A percentile compares a stretch with the other conserved stretches of the same genome.
phyloP scores from a whole-genome alignment of 768 basidiomycete genomes.

The Lactarius evosmus region DNA sequence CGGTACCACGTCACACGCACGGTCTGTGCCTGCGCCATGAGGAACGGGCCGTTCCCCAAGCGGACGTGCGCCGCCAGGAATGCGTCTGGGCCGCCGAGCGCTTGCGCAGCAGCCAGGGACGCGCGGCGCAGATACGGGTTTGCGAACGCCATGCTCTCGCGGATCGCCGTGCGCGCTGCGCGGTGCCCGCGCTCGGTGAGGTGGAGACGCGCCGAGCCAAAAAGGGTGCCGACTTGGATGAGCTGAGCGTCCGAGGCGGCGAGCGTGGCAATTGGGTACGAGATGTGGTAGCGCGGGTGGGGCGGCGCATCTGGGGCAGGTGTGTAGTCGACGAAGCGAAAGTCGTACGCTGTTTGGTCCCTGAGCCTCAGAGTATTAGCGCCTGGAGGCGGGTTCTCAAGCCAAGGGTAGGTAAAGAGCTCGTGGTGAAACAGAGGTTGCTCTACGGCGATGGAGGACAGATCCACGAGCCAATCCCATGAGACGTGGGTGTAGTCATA shows the following conservation, averaged over 20 bases:
- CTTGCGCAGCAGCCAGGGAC: constrained; percentile 39
- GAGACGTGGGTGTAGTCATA: constrained; percentile 59
- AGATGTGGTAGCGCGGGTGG: constrained; percentile 39
- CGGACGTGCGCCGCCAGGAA: constrained; percentile 69
- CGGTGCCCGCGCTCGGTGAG: constrained; percentile 43
- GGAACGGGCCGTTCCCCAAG: constrained; percentile 65
- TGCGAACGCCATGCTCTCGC: constrained; percentile 54
- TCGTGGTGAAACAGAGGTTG: constrained; percentile 49
- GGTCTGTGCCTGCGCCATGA: constrained; percentile 40
- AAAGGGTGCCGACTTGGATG: constrained; percentile 69
- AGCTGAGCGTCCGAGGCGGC: constrained; percentile 45
- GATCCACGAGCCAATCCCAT: constrained; percentile 69
- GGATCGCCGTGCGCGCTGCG: constrained; percentile 45
- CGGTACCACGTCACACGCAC: constrained; percentile 53
- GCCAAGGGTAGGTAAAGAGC: constrained; percentile 49
- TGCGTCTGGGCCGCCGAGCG: constrained; percentile 38
- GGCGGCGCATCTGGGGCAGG: constrained; percentile 24
- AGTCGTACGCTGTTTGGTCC: constrained; percentile 59
- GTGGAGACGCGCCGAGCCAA: constrained; percentile 68
- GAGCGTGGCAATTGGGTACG: constrained; percentile 45
- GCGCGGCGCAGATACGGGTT: constrained; percentile 46
- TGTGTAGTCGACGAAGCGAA: constrained; percentile 49
- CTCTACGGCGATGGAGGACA: constrained; percentile 38
- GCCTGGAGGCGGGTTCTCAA: constrained; percentile 42
- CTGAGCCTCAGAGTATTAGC: constrained; percentile 47